phyloP scores from a whole-genome alignment of 139 green algal genomes.

The Diplosphaera chodatii region DNA sequence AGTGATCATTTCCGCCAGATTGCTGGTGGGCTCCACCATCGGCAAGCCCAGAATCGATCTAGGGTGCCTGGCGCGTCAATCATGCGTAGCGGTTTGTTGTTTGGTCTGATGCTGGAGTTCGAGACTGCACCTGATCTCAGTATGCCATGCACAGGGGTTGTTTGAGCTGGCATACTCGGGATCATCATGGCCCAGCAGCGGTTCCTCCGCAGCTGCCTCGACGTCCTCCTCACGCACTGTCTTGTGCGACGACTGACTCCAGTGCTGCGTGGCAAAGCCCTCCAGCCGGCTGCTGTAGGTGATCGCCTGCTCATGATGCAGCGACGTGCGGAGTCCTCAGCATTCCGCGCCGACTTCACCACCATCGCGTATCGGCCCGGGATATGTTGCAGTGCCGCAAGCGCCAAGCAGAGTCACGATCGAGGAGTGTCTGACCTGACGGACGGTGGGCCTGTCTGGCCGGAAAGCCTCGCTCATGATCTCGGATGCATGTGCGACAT shows the following conservation, averaged over 20 bases:
- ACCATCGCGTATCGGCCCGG: no score
- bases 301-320: background rate
- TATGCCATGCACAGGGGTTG: no score
- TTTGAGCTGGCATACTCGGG: no score
- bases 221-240: background rate
- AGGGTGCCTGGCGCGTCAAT: background rate
- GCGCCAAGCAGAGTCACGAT: no score
- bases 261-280: slow-evolving; percentile 1
- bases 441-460: background rate
- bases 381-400: no score
- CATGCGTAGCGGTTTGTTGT: no score
- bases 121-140: no score
- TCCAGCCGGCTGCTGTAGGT: background rate
- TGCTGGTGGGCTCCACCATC: background rate
- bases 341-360: no score
- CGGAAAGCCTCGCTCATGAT: background rate
- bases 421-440: background rate
- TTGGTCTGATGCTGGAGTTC: no score
- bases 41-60: background rate
- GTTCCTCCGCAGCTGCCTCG: background rate
- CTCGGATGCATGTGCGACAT: background rate
- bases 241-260: background rate
- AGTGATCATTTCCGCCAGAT: background rate
- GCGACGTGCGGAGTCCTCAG: no score
- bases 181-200: background rate